Base-by-base conservation (phyloP, 768 basidiomycete genomes). In the Panellus pusillus region DNA sequence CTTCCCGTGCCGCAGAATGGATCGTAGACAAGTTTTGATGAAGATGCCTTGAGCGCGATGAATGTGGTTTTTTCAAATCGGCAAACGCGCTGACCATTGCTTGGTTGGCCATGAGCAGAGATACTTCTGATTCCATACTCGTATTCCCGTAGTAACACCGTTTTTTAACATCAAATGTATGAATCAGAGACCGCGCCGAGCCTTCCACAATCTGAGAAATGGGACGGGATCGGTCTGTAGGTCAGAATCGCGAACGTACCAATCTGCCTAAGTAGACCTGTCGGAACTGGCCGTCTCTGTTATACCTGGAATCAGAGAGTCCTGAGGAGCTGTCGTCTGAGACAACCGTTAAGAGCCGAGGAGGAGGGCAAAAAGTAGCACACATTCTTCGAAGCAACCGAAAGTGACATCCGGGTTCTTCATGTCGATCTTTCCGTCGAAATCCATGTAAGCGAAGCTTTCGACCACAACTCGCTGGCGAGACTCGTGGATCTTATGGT, bases 51-150 rank as follows among this genome's bases (percentile, higher is more conserved):
- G 11, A 35, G 32, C 9, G 14, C 39, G n/a, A 24, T 53, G 31
- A 50, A 15, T 41, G 27, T 7, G 28, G 18, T 15, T 43, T 9
- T 50, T 17, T 18, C 19, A 9, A 13, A n/a, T 18, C 47, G 27
- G 12, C n/a, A 19, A 36, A 46, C n/a, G n/a, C 13, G 50, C 76
- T 44, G 58, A 90, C 93, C 70, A 96, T 72, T 0, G 94, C 86
- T 69, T 99, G 97, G 62, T 96, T 96, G 9, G 95, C 93, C 95
- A 98, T 98, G 24, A 98, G 70, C 41, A 99, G 74, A 1, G 93
- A 95, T 44, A 98, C 87, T 50, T 98, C 94, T 0, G 96, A 84
- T 61, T 97, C 95, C 97, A 99, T 99, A 63, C 91, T 91, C 0
- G 97, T 99, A 61, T 95, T 99, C 3, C 97, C 97, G 68, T 84